A percentile compares a stretch with the other conserved stretches of the same genome.
These are phyloP conservation scores for Galeopsis tetrahit DNA, from an alignment of 257 asterid species.

Conservation along the genomic window DNA sequence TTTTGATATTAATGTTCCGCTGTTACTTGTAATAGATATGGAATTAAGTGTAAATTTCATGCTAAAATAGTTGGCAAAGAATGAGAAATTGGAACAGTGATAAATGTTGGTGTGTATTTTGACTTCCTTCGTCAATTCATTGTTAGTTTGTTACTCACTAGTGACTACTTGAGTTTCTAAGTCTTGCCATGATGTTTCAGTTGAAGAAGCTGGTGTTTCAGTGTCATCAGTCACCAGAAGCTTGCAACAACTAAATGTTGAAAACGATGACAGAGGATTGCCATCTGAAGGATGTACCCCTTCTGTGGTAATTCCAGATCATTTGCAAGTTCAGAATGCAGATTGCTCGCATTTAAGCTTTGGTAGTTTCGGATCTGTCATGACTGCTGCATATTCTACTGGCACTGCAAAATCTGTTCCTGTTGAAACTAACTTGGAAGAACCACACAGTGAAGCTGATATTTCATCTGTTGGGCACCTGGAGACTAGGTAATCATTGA, in stretches of 20 bases:
- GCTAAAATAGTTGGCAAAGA: neutral
- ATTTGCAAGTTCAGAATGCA: constrained; percentile 77
- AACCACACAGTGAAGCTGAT: constrained; percentile 53
- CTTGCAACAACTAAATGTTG: constrained; percentile 67
- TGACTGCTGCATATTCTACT: constrained; percentile 48
- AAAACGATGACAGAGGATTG: constrained; percentile 54
- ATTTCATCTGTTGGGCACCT: constrained; percentile 57
- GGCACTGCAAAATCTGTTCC: constrained; percentile 61
- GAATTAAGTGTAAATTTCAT: neutral
- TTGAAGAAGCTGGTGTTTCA: constrained; percentile 57
- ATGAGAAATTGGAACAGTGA: neutral
- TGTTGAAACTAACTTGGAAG: constrained; percentile 59
- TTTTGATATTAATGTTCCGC: neutral
- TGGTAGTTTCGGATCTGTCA: constrained; percentile 85
- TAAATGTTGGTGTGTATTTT: neutral
- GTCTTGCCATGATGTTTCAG: constrained; percentile 50
- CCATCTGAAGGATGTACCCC: constrained; percentile 64
- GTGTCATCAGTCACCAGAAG: constrained; percentile 67
- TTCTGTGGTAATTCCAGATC: constrained; percentile 87
- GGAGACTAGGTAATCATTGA: constrained; percentile 54
- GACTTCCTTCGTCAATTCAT: neutral
- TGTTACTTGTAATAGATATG: neutral
- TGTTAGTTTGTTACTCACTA: constrained; percentile 4
- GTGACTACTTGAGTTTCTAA: constrained; percentile 27
- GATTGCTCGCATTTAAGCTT: constrained; percentile 92